Base-by-base conservation (phyloP, 805 yeast species). In the Cyberlindnera xishuangbannaensis region DNA sequence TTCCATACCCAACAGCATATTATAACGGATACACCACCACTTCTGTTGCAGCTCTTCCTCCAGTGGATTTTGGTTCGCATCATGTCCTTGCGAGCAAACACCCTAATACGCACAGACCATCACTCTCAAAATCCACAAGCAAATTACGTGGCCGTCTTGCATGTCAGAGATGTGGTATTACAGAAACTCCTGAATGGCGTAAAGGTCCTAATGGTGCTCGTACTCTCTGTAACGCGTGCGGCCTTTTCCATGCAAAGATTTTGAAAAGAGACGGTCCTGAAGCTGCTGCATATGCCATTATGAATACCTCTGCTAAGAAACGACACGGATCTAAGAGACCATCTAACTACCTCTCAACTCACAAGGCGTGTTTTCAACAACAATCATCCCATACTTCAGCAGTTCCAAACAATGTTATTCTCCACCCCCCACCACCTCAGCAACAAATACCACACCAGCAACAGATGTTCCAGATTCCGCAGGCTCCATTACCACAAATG, bases 191-290 rank as follows among this genome's bases (percentile, higher is more conserved):
- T 0, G 92, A 83, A 55, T 83, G 95, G 94, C 61, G 94, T 34
- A 68, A 80, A 28, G 92, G 92, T 0, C 92, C 95, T 2, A 71
- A 71, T 34, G 94, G 92, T 3, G 73, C 76, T 11, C 62, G 86
- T 25, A 79, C 87, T 1, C 58, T 83, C 31, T 83, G 94, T 58
- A 84, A 83, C 53, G 92, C 92, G 1, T 83, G 95, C 55, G 95
- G 95, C 0, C 58, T 83, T 25, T 79, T 69, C 51, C 83, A 76
- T 53, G 80, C 83, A 27, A 83, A 83, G 50, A 59, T 81, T 19
- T 64, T 71, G 32, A 80, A 78, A 49, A 65, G 44, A 15, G 53
- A 48, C n/a, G 56, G 56, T 1, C 48, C 55, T 4, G 47, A 40
- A 24, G 56, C 56, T 9, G 56, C 56, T 13, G 50, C 52, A 2